Base-by-base conservation (phyloP, 768 basidiomycete genomes). In the Candolleomyces eurysporus region DNA sequence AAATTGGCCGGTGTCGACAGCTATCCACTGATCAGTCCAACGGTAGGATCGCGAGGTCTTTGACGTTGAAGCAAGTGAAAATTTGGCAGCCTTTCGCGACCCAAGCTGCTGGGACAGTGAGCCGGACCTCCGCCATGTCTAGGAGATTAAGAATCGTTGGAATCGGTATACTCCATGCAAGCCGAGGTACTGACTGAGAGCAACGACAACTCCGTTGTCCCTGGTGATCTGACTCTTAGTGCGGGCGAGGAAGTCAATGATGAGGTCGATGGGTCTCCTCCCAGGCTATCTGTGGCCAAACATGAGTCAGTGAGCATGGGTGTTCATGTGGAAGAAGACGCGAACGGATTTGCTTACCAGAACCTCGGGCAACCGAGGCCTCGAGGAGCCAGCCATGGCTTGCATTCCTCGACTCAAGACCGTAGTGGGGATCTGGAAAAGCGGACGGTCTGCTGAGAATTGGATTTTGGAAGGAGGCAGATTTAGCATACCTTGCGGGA, bases 11-110 rank as follows among this genome's bases (percentile, higher is more conserved):
- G 91, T 65, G 95, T 91, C 13, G 85, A 85, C 3, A 96, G 80
- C 71, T 96, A 89, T 2, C 93, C 93, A 66, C 94, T 89, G 62
- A 90, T 77, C 57, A 94, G 76, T 0, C 93, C 93, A 22, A 94
- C 90, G 26, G 82, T 78, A 0, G 89, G 82, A 71, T 95, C 93
- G 67, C 92, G 83, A 8, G 86, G 69, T 94, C 92, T 65, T 91
- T 87, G 16, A 88, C 86, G 64, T 95, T 94, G 80, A 95, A 95
- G 72, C 91, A 94, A 36, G 87, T 94, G 73, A 94, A 95, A 70
- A 61, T 89, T 67, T 90, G 92, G 0, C 94, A 19, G 92, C 93
- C 14, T 26, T 26, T 26, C 26, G 26, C 26, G 26, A 26, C 26
- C 26, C 2, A 26, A 2, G 26, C 26, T 26, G 93, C 93, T 58